These are phyloP conservation scores for Sporothrix dimorphospora DNA, from an alignment of 2,329 filamentous ascomycete species.

Conservation along the genomic window DNA sequence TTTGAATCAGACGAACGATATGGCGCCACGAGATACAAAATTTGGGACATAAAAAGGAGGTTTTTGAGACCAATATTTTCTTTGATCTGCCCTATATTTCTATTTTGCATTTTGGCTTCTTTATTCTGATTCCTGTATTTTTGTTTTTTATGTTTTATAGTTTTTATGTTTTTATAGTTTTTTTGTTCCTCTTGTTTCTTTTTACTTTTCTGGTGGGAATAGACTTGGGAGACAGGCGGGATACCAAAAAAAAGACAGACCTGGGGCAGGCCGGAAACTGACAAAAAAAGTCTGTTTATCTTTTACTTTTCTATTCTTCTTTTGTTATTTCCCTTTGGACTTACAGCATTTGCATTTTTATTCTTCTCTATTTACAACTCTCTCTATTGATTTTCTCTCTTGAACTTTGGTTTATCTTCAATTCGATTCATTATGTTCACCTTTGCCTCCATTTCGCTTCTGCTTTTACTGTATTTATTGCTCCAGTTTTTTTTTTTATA, in stretches of 20 bases:
- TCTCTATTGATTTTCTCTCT: too few relatives aligned
- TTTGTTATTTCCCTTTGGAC: background rate
- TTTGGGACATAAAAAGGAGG: background rate
- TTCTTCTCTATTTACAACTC: too few relatives aligned
- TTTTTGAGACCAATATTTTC: background rate
- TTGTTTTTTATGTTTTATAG: background rate
- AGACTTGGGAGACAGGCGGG: background rate
- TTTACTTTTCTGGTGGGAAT: background rate
- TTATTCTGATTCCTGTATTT: background rate
- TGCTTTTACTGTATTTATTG: too few relatives aligned
- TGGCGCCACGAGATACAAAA: background rate
- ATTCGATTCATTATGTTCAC: too few relatives aligned
- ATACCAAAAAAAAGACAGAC: background rate
- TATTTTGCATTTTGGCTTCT: background rate
- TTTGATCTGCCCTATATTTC: background rate
- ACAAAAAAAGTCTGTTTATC: constrained; percentile 2
- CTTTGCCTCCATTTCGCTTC: too few relatives aligned
- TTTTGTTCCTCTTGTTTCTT: background rate
- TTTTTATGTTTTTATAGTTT: background rate
- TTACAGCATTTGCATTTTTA: background rate
- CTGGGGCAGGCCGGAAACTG: constrained; percentile 5
- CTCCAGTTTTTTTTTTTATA: too few relatives aligned
- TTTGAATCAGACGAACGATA: background rate
- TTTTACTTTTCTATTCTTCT: background rate
- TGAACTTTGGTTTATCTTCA: too few relatives aligned